These are phyloP conservation scores for Nigrograna mackinnonii DNA, from an alignment of 2,329 filamentous ascomycete genomes.

Conservation along the genomic window DNA sequence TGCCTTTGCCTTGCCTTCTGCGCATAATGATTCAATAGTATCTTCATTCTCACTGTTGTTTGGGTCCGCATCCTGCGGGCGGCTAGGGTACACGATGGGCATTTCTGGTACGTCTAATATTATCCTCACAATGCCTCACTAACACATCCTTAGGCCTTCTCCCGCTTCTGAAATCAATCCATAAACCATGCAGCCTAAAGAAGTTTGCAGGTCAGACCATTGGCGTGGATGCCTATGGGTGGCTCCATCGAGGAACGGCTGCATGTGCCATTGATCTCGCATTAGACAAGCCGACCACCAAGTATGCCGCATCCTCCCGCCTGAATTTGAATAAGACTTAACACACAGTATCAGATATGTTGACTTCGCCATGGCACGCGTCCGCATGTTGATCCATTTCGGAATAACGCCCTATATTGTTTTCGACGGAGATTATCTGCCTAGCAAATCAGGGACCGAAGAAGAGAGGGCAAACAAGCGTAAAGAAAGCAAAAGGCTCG, in stretches of 20 bases:
- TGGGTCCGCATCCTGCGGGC: conserved; percentile 26
- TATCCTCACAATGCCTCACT: not conserved
- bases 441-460: conserved; percentile 90
- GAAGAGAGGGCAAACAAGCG: conserved; percentile 73
- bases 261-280: conserved; percentile 90
- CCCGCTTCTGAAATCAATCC: conserved; percentile 93
- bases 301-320: conserved; percentile 62
- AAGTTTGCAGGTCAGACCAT: conserved; percentile 86
- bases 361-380: conserved; percentile 85
- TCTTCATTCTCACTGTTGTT: conserved; percentile 17
- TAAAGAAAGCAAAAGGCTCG: conserved; percentile 74
- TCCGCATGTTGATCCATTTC: conserved; percentile 92
- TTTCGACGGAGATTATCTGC: conserved; percentile 93
- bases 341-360: conserved; percentile 79
- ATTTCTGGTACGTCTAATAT: conserved; percentile 36
- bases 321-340: too few relatives aligned
- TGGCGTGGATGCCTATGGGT: conserved; percentile 96
- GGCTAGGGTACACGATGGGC: conserved; percentile 40
- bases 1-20: too few relatives aligned
- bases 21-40: conserved; percentile 25
- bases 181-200: conserved; percentile 83
- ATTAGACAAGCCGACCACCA: conserved; percentile 82
- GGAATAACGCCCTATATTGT: conserved; percentile 93
- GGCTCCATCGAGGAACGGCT: conserved; percentile 92
- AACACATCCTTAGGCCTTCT: conserved; percentile 67